These are phyloP conservation scores for Ocimum tenuiflorum DNA, from an alignment of 257 asterid species.

Conservation along the genomic window DNA sequence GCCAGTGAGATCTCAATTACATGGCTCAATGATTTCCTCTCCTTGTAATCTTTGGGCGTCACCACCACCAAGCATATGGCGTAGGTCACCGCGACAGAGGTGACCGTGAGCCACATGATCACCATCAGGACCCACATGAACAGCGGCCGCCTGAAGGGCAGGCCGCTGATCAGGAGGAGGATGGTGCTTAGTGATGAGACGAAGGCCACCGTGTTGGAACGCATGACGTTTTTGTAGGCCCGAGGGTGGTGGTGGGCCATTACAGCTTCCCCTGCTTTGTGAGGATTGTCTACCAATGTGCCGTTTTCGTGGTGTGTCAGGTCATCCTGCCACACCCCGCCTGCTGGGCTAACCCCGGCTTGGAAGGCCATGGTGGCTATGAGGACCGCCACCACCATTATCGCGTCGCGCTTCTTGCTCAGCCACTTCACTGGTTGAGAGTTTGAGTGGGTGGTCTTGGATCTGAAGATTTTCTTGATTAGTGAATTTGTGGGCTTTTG, in stretches of 20 bases:
- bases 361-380: slow-evolving; percentile 42
- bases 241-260: slow-evolving; percentile 33
- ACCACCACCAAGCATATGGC: slow-evolving; percentile 27
- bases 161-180: slow-evolving; percentile 45
- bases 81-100: slow-evolving; percentile 35
- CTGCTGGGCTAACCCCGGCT: slow-evolving; percentile 34
- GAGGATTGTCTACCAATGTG: neutral
- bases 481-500: neutral
- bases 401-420: slow-evolving; percentile 27
- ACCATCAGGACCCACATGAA: slow-evolving; percentile 49
- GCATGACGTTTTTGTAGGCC: slow-evolving; percentile 22
- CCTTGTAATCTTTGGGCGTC: slow-evolving; percentile 22
- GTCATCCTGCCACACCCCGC: slow-evolving; percentile 35
- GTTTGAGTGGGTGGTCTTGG: neutral
- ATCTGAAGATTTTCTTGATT: neutral
- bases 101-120: slow-evolving; percentile 47
- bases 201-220: slow-evolving; percentile 38
- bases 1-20: slow-evolving; percentile 15
- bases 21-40: slow-evolving; percentile 11
- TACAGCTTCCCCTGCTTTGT: slow-evolving; percentile 38
- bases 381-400: slow-evolving; percentile 40
- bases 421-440: slow-evolving; percentile 27
- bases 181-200: slow-evolving; percentile 50
- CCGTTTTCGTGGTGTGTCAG: neutral
- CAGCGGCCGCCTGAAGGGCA: slow-evolving; percentile 33